A percentile compares a stretch with the other conserved stretches of the same genome.
Evolutionary conservation across 306 rosid genomes (phyloP).

Genomic region (Cucumis melo): DNA sequence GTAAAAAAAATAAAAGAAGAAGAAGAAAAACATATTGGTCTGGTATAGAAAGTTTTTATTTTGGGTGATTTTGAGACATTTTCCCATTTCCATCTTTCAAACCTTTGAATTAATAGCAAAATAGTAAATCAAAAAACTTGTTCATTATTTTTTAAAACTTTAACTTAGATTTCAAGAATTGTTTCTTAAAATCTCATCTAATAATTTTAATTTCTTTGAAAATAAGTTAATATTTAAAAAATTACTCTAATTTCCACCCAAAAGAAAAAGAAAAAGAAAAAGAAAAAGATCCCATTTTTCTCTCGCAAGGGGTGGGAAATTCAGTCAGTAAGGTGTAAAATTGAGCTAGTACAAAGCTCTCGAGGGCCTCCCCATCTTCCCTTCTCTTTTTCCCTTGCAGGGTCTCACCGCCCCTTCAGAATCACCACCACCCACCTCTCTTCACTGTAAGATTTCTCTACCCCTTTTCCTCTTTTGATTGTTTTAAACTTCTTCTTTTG

Average conservation of each 20-base stretch:
- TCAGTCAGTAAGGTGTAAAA: not conserved
- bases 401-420: not conserved
- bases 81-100: no score
- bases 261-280: no score
- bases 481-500: not conserved
- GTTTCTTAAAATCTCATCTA: no score
- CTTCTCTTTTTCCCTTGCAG: not conserved
- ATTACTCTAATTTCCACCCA: not conserved
- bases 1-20: no score
- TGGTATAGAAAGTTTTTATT: no score
- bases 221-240: not conserved
- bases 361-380: not conserved
- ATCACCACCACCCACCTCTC: not conserved
- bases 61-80: no score
- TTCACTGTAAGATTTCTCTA: not conserved
- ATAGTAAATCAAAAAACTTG: no score
- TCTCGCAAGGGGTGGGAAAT: not conserved
- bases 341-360: conserved; percentile 1
- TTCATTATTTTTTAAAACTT: no score
- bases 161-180: no score
- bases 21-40: no score
- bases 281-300: not conserved
- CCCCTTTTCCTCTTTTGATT: not conserved
- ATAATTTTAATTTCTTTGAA: no score
- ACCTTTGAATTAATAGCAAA: no score